Evolutionary conservation across 139 green algal species (phyloP).

Genomic region (Trebouxia sp.): DNA sequence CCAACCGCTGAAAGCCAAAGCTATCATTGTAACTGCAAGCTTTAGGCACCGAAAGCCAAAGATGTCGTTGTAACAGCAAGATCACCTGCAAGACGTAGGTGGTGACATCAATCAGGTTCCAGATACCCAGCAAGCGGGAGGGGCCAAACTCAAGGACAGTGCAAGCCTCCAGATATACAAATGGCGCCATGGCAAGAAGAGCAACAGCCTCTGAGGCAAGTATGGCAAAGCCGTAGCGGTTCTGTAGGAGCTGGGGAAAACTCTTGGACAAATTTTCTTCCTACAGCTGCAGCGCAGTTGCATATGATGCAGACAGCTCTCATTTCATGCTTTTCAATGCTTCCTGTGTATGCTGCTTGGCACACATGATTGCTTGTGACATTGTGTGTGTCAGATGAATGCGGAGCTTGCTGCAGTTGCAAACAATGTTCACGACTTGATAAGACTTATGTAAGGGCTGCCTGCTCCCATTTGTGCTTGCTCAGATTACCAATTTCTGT

Average conservation of each 20-base stretch:
- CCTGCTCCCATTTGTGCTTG: no score
- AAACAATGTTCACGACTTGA: background rate
- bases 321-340: background rate
- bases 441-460: background rate
- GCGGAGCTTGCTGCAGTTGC: background rate
- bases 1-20: no score
- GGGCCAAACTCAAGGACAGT: conserved; percentile 46
- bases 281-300: background rate
- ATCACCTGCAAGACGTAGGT: conserved; percentile 55
- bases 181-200: conserved; percentile 53
- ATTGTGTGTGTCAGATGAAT: background rate
- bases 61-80: no score
- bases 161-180: conserved; percentile 48
- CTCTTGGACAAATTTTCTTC: conserved; percentile 38
- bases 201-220: conserved; percentile 40
- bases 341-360: background rate
- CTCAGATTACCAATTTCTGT: no score
- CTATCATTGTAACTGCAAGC: background rate
- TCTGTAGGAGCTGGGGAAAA: conserved; percentile 45
- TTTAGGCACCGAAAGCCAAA: no score
- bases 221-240: conserved; percentile 29
- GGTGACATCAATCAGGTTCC: conserved; percentile 51
- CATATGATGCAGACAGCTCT: background rate
- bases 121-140: conserved; percentile 43
- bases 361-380: background rate